Base-by-base conservation (phyloP, 805 yeast genomes). In the Saccharomycopsis malanga region DNA sequence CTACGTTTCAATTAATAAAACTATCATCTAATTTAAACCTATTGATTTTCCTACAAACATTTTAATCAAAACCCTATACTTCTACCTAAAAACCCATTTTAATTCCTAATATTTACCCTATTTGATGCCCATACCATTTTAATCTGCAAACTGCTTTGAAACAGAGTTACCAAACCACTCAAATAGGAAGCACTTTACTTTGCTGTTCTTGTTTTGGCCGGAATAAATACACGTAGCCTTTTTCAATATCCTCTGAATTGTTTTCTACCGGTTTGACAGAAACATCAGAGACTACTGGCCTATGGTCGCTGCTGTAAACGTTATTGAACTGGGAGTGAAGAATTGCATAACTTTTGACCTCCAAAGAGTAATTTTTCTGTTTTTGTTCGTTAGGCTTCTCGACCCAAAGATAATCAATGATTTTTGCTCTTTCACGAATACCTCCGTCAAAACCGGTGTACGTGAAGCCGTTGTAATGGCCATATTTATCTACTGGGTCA, bases 381-480 rank as follows among this genome's bases (percentile, higher is more conserved):
- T 25, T 14, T 20, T 45, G 52, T 27, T 15, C 29, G 15, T 37
- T 36, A 7, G 36, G 36, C 17, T 47, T 47, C 38, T 53, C 54
- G 6, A 48, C 48, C 45, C 60, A 59, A 25, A 60, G 45, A 40
- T 57, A 61, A 42, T 60, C 67, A 44, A 71, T 62, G 14, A 56
- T 57, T 29, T 66, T 62, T 4, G 58, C 58, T 49, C 61, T 60
- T 25, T 56, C 55, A 29, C 40, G 57, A 53, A 45, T 52, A n/a
- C 50, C 50, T 5, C 44, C 58, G 49, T 65, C 64, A 53, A 75
- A 77, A 3, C 80, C 80, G 17, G 53, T 49, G 24, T 49, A 49
- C 0, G 80, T 73, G 51, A 66, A 74, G 0, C 81, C 76, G 21
- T 63, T 52, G 18, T 53, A 52, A 48, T 65, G 66, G 0, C 80